phyloP scores from a whole-genome alignment of 352 stramenopile genomes.

The Peronospora farinosa region DNA sequence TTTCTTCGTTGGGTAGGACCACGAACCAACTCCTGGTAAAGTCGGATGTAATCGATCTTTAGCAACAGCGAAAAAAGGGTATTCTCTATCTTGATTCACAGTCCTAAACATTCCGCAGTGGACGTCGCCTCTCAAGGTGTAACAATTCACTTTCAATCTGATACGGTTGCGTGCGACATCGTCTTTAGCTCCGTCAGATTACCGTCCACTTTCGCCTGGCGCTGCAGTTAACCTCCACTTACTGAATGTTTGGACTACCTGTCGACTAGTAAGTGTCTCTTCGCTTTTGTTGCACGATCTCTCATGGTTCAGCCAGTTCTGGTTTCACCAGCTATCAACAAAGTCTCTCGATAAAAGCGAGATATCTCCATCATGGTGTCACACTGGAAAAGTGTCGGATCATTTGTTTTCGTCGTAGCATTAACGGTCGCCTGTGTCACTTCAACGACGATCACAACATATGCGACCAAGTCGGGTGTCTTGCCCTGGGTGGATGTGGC shows the following conservation, averaged over 20 bases:
- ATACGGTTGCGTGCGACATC: too few species aligned
- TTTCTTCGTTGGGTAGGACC: conserved; percentile 47
- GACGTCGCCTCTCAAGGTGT: too few species aligned
- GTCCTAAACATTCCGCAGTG: too few species aligned
- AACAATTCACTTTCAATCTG: too few species aligned
- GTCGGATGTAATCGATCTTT: conserved; percentile 61
- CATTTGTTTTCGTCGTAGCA: not conserved
- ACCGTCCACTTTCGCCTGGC: too few species aligned
- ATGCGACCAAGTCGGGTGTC: conserved; percentile 46
- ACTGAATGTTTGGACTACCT: too few species aligned
- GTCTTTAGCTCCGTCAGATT: too few species aligned
- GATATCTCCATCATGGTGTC: conserved; percentile 2
- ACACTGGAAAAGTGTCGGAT: conserved; percentile 7
- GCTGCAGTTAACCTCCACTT: too few species aligned
- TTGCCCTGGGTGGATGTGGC: conserved; percentile 52
- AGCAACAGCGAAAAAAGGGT: conserved; percentile 54
- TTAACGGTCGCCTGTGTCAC: not conserved
- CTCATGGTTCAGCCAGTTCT: not conserved
- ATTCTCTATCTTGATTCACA: too few species aligned
- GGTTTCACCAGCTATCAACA: not conserved
- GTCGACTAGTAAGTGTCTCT: too few species aligned
- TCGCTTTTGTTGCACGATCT: too few species aligned
- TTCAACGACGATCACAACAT: conserved; percentile 16
- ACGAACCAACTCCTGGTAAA: conserved; percentile 60
- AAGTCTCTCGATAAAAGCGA: not conserved